Evolutionary conservation across 768 basidiomycete genomes (phyloP).

Genomic region (Termitomyces heimii): DNA sequence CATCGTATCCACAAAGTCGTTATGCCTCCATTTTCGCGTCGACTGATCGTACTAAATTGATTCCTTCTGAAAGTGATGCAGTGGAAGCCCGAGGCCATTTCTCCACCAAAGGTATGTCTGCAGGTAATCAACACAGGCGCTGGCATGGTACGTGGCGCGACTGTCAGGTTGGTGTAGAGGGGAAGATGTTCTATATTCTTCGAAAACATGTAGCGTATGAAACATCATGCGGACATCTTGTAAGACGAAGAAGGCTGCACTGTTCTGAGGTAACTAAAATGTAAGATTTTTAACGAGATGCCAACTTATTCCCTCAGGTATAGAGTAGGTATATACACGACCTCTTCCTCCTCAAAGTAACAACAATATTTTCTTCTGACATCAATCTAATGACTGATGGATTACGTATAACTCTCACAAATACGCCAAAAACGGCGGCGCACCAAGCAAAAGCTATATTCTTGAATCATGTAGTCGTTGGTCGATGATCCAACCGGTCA

Average conservation of each 20-base stretch:
- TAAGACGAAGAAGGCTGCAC: slow-evolving; percentile 61
- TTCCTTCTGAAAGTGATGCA: slow-evolving; percentile 27
- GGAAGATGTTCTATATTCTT: slow-evolving; percentile 52
- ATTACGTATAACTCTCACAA: neutral
- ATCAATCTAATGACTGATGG: neutral
- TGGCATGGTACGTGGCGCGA: slow-evolving; percentile 70
- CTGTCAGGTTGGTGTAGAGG: slow-evolving; percentile 52
- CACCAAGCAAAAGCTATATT: neutral
- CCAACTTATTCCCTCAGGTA: slow-evolving; percentile 33
- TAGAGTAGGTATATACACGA: slow-evolving; percentile 67
- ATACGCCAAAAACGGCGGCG: neutral
- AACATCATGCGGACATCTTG: slow-evolving; percentile 59
- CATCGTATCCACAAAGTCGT: slow-evolving; percentile 61
- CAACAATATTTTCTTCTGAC: slow-evolving; percentile 3
- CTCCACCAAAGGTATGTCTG: slow-evolving; percentile 34
- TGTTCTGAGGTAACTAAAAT: slow-evolving; percentile 52
- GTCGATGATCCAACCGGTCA: neutral
- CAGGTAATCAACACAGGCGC: slow-evolving; percentile 67
- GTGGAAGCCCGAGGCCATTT: slow-evolving; percentile 39
- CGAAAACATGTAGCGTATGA: slow-evolving; percentile 54
- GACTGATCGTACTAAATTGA: slow-evolving; percentile 7
- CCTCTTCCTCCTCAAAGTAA: slow-evolving; percentile 70
- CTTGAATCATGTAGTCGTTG: neutral
- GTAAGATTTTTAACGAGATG: slow-evolving; percentile 1
- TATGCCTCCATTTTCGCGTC: slow-evolving; percentile 37